phyloP scores from a whole-genome alignment of 805 yeast species.

The Metschnikowia proteae region DNA sequence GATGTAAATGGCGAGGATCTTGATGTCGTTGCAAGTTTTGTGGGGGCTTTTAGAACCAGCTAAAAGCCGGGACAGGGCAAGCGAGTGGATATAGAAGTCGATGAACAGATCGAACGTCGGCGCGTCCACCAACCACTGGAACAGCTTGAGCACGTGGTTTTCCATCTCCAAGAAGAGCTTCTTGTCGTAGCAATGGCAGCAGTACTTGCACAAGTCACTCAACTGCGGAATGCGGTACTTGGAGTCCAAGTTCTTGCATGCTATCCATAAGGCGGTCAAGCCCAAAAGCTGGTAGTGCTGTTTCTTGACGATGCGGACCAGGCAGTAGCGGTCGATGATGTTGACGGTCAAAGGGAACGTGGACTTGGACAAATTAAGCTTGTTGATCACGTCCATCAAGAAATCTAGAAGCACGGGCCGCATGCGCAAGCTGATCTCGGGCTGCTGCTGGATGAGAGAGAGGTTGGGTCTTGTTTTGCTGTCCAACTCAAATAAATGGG shows the following conservation, averaged over 20 bases:
- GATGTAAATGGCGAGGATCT: conserved; percentile 54
- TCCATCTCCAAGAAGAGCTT: conserved; percentile 65
- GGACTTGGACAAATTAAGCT: conserved; percentile 35
- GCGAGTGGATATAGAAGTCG: conserved; percentile 49
- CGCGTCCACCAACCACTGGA: conserved; percentile 61
- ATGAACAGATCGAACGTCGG: conserved; percentile 64
- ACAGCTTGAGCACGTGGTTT: conserved; percentile 56
- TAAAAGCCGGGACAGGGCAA: conserved; percentile 22
- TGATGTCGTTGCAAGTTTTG: conserved; percentile 40
- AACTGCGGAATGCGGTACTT: conserved; percentile 57
- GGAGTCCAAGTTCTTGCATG: conserved; percentile 47
- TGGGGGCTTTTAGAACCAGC: conserved; percentile 29
- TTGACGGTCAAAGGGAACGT: conserved; percentile 45
- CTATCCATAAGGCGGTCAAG: conserved; percentile 42
- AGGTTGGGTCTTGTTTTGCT: conserved; percentile 21
- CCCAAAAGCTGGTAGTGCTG: conserved; percentile 46
- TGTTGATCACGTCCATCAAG: conserved; percentile 43
- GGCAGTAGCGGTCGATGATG: conserved; percentile 42
- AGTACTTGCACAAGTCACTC: conserved; percentile 49
- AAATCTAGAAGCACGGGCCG: conserved; percentile 42
- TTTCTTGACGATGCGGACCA: conserved; percentile 43
- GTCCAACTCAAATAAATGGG: conserved; percentile 29
- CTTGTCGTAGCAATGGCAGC: conserved; percentile 55
- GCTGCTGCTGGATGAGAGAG: conserved; percentile 41
- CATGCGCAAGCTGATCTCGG: conserved; percentile 43